Evolutionary conservation across 116 monocot species (phyloP), one percentile per base, ranked within the genome.

Genomic region (Trichopus zeylanicus): DNA sequence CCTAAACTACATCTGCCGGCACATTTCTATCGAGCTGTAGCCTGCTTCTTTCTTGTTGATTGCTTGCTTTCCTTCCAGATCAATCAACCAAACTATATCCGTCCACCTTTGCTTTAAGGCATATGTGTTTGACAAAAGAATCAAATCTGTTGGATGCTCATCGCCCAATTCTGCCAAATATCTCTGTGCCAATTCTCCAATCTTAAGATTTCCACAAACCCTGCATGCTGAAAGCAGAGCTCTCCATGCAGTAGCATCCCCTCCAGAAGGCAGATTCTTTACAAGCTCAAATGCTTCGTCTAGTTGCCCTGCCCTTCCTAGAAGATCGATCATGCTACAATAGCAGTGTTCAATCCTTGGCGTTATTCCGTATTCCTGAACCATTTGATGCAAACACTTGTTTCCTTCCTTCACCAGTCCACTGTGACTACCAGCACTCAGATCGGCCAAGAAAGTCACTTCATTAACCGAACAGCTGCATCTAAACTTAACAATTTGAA

Each of bases 381-480:
- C 68, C 84, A 89, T 81, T 53, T 38, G 73, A 57, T 67, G 61
- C 18, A 89, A 76, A 58, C 34, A 78, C 3, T 71, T 48, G 55
- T 68, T 69, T 35, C 64, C 84, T 55, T 39, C 29, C 18, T 30
- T 33, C 23, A 89, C 78, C 31, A 81, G 34, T 5, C 84, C 81
- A 1, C 74, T 63, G 60, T 89, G 89, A 75, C 66, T 69, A 33
- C 89, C 84, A 67, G 89, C 81, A 56, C 60, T 78, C 1, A 89
- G 34, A 37, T 75, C 73, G 0, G 73, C 80, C n/a, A 89, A 46
- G 42, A 89, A 84, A 1, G 84, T 84, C 51, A 89, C 75, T 29
- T 78, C 84, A 22, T 89, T 84, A 19, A n/a, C n/a, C n/a, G n/a
- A n/a, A n/a, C n/a, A n/a, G n/a, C n/a, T n/a, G n/a, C n/a, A n/a